Evolutionary conservation across 768 basidiomycete genomes (phyloP).

Genomic region (Leccinellum albellum): DNA sequence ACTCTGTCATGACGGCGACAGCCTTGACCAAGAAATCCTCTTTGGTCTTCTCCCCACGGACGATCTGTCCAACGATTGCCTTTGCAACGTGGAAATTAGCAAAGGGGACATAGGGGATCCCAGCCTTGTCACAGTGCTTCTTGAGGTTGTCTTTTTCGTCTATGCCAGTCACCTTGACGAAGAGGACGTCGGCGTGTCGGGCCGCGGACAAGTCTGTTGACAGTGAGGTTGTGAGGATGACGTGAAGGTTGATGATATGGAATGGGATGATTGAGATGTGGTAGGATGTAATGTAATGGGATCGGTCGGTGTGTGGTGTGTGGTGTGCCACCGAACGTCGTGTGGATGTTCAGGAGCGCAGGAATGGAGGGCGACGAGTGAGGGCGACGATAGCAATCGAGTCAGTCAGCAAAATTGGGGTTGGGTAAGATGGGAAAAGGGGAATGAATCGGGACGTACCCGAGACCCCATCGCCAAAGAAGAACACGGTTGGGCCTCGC

Average conservation of each 20-base stretch:
- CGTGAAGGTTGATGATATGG: background rate
- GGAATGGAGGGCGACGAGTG: background rate
- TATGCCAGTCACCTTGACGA: constrained; percentile 77
- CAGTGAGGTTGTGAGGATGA: background rate
- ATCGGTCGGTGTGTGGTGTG: background rate
- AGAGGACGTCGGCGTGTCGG: constrained; percentile 87
- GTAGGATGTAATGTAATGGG: background rate
- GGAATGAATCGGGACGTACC: constrained; percentile 43
- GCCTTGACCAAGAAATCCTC: constrained; percentile 20
- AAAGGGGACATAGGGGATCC: constrained; percentile 80
- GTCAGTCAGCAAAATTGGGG: background rate
- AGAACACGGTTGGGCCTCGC: constrained; percentile 72
- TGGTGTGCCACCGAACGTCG: background rate
- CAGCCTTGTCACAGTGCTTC: constrained; percentile 72
- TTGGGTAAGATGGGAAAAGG: background rate
- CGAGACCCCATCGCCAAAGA: constrained; percentile 97
- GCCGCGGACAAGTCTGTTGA: constrained; percentile 88
- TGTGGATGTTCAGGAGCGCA: background rate
- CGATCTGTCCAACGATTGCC: constrained; percentile 59
- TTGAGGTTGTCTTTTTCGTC: constrained; percentile 81
- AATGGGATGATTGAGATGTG: background rate
- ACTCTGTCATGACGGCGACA: background rate
- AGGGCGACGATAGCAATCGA: background rate
- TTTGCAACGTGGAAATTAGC: constrained; percentile 63
- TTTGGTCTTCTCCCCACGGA: constrained; percentile 52